These are phyloP conservation scores for Pelargonium australe DNA, from an alignment of 441 rosid genomes.

Conservation along the genomic window DNA sequence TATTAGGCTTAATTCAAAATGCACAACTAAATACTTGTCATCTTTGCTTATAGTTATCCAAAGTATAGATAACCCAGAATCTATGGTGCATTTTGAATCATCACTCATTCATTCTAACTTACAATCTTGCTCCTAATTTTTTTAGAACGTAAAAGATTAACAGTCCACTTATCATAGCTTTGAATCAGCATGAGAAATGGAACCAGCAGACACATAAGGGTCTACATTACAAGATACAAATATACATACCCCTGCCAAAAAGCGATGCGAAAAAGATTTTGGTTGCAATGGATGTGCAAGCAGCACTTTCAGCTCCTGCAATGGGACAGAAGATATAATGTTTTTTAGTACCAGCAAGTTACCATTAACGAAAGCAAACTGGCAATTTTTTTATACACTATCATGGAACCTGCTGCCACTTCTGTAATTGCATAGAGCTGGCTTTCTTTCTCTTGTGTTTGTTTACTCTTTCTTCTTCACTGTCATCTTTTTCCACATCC, in stretches of 20 bases:
- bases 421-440: constrained; percentile 49
- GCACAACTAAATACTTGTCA: background rate
- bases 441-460: constrained; percentile 55
- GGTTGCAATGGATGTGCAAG: constrained; percentile 82
- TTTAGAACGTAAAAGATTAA: background rate
- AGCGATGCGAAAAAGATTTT: constrained; percentile 72
- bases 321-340: constrained; percentile 21
- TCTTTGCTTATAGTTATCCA: background rate
- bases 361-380: constrained; percentile 7
- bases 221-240: background rate
- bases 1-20: background rate
- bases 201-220: background rate
- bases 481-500: constrained; percentile 61
- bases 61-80: background rate
- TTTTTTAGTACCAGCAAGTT: background rate
- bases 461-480: constrained; percentile 80
- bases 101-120: background rate
- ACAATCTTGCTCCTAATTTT: background rate
- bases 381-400: background rate
- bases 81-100: background rate
- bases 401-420: constrained; percentile 57
- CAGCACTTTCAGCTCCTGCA: constrained; percentile 62
- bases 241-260: constrained; percentile 75
- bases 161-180: background rate
- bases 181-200: background rate